Conservation (phyloP, 2,329 filamentous ascomycete species). For the Neopestalotiopsis sp. region DNA sequence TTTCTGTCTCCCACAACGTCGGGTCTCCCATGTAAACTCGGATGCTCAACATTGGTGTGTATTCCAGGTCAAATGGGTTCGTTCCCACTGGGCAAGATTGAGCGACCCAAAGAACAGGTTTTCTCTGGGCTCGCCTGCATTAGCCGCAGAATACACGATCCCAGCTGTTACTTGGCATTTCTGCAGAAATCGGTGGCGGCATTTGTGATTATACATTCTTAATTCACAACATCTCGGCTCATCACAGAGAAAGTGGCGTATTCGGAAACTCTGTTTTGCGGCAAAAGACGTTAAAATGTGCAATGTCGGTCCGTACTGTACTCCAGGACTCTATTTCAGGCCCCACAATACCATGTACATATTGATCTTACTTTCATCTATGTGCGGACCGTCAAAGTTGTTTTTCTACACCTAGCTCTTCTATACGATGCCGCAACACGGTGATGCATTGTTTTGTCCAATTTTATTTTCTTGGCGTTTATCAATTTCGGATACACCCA, state of each 20-base stretch:
- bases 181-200: background rate
- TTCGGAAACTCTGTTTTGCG: background rate
- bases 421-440: background rate
- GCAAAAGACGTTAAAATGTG: background rate
- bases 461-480: background rate
- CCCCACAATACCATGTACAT: background rate
- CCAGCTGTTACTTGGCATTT: background rate
- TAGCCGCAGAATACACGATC: constrained; percentile 6
- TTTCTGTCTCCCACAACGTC: no score
- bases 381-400: background rate
- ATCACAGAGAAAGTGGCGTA: background rate
- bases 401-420: background rate
- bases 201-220: background rate
- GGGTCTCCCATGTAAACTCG: background rate
- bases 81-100: background rate
- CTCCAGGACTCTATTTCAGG: background rate
- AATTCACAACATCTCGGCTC: background rate
- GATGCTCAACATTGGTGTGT: background rate
- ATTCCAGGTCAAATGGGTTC: background rate
- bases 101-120: constrained; percentile 15
- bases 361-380: constrained; percentile 6
- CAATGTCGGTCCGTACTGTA: background rate
- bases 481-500: background rate
- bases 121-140: constrained; percentile 5
- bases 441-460: background rate